Evolutionary conservation across 208 protist genomes (phyloP).

Genomic region (Herpetomonas tarakana): DNA sequence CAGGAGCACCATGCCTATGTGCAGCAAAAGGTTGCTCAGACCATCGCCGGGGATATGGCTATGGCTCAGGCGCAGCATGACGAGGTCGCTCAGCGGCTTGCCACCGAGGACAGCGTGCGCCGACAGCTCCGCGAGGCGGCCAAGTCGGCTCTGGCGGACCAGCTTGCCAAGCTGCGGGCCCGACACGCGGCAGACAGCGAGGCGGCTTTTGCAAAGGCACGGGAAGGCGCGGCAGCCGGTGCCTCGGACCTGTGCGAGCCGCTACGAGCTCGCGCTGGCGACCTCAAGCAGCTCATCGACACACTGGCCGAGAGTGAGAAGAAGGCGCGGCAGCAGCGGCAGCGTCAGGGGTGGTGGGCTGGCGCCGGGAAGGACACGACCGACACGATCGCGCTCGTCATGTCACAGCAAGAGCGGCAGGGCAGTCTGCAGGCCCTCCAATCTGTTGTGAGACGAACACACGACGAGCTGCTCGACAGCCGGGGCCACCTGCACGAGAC

Average conservation of each 20-base stretch:
- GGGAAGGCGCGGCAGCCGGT: background rate
- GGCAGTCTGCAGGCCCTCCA: background rate
- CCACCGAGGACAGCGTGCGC: slow-evolving; percentile 7
- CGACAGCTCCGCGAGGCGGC: slow-evolving; percentile 6
- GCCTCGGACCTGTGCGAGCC: background rate
- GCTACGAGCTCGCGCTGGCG: background rate
- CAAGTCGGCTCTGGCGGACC: background rate
- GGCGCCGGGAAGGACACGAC: background rate
- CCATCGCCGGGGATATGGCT: slow-evolving; percentile 3
- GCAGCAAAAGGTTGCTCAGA: slow-evolving; percentile 2
- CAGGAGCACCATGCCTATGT: slow-evolving; percentile 9
- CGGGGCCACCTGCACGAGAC: background rate
- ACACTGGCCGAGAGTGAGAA: background rate
- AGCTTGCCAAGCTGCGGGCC: slow-evolving; percentile 2
- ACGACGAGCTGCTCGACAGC: background rate
- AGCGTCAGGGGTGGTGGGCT: background rate
- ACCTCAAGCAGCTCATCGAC: background rate
- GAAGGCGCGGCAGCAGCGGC: background rate
- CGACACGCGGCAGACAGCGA: background rate
- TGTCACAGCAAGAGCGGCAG: background rate
- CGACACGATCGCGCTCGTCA: background rate
- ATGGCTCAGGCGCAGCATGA: slow-evolving; percentile 3
- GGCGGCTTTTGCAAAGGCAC: background rate
- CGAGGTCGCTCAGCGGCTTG: slow-evolving; percentile 1
- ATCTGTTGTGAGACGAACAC: background rate